These are phyloP conservation scores for Talaromyces thailandensis DNA, from an alignment of 495 filamentous ascomycete species.

Conservation along the genomic window DNA sequence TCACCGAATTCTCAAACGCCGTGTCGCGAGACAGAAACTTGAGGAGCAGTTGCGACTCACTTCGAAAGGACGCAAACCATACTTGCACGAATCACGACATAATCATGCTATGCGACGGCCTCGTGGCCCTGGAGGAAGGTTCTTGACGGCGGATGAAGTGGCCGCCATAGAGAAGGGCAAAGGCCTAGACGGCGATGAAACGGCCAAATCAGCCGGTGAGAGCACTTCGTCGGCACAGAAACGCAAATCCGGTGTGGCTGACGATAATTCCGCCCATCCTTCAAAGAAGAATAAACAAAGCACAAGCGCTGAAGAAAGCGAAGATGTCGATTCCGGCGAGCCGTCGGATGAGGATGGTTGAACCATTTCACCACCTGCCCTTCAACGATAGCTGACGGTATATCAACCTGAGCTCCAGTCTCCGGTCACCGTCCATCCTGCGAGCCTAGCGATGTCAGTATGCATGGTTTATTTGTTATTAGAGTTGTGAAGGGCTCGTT, in stretches of 20 bases:
- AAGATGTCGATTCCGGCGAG: constrained; percentile 37
- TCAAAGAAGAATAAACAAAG: constrained; percentile 41
- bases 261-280: constrained; percentile 29
- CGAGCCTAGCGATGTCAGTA: neutral
- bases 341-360: constrained; percentile 42
- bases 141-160: constrained; percentile 97
- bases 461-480: neutral
- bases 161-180: constrained; percentile 68
- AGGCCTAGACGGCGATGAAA: constrained; percentile 26
- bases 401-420: neutral
- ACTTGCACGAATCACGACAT: constrained; percentile 96
- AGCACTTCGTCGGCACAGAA: constrained; percentile 31
- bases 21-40: constrained; percentile 85
- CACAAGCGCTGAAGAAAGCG: constrained; percentile 38
- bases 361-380: constrained; percentile 5
- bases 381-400: neutral
- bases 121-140: constrained; percentile 90
- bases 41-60: constrained; percentile 88
- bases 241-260: constrained; percentile 40
- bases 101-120: constrained; percentile 98
- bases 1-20: constrained; percentile 88
- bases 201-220: constrained; percentile 14
- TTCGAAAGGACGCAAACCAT: constrained; percentile 92
- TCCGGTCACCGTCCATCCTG: neutral
- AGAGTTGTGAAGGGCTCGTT: neutral